Percentiles rank a stretch among this genome's conserved stretches.
Conservation (phyloP, 768 basidiomycete genomes). For the Roridomyces roridus region DNA sequence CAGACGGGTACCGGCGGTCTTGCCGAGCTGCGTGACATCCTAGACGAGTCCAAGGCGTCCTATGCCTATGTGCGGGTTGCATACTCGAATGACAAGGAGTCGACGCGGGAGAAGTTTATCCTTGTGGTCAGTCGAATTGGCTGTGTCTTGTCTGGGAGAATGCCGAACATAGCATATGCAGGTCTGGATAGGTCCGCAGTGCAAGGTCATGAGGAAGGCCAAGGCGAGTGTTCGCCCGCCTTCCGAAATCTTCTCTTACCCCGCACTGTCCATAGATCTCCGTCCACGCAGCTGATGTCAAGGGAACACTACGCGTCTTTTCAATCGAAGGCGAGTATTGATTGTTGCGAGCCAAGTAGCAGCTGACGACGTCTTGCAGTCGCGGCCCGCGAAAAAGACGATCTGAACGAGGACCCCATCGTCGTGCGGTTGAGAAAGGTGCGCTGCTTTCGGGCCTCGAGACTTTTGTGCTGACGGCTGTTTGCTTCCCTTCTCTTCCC, state of each 20-base stretch:
- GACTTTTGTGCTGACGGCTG: constrained; percentile 13
- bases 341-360: no score
- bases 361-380: constrained; percentile 40
- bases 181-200: constrained; percentile 81
- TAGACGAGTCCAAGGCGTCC: constrained; percentile 79
- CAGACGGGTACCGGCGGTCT: constrained; percentile 83
- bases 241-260: constrained; percentile 29
- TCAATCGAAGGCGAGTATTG: constrained; percentile 66
- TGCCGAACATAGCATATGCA: constrained; percentile 27
- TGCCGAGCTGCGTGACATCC: constrained; percentile 70
- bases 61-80: constrained; percentile 86
- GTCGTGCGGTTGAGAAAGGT: constrained; percentile 84
- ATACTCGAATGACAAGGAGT: constrained; percentile 88
- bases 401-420: constrained; percentile 89
- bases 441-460: constrained; percentile 27
- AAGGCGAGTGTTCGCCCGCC: constrained; percentile 61
- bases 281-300: constrained; percentile 90
- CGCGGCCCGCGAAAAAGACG: constrained; percentile 80
- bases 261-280: constrained; percentile 69
- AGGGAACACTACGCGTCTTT: constrained; percentile 74
- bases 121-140: constrained; percentile 57
- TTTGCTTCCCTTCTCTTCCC: constrained; percentile 20
- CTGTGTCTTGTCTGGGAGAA: constrained; percentile 16
- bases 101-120: constrained; percentile 87
- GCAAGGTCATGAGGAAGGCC: constrained; percentile 92